phyloP scores from a whole-genome alignment of 768 basidiomycete species.

The Coprinopsis strossmayeri region DNA sequence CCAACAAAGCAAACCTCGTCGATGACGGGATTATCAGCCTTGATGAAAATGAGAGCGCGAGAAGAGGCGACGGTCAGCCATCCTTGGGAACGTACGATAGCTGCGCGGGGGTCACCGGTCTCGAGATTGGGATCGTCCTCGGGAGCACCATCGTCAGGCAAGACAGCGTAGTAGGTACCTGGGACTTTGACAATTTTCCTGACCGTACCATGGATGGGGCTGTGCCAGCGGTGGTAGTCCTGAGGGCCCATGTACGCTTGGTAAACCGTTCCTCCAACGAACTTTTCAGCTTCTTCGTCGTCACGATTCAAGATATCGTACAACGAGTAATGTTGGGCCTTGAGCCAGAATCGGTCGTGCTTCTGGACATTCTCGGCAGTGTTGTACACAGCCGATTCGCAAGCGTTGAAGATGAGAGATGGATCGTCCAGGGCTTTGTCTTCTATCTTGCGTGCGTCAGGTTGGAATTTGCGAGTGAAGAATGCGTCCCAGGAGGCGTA shows the following conservation, averaged over 20 bases:
- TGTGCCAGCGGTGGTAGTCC: slow-evolving; percentile 60
- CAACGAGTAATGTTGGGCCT: slow-evolving; percentile 56
- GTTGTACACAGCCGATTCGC: slow-evolving; percentile 48
- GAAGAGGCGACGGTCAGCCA: slow-evolving; percentile 41
- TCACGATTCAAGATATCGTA: slow-evolving; percentile 45
- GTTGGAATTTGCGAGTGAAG: slow-evolving; percentile 42
- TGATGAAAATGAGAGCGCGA: slow-evolving; percentile 49
- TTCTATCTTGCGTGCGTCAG: slow-evolving; percentile 28
- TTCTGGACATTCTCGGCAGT: slow-evolving; percentile 31
- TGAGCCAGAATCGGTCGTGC: slow-evolving; percentile 52
- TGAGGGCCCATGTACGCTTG: slow-evolving; percentile 52
- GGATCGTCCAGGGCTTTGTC: slow-evolving; percentile 26
- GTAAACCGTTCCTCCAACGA: slow-evolving; percentile 45
- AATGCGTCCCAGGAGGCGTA: slow-evolving; percentile 48
- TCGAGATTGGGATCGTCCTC: slow-evolving; percentile 16
- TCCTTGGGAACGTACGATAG: slow-evolving; percentile 8
- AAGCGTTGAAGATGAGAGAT: slow-evolving; percentile 38
- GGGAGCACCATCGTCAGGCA: slow-evolving; percentile 12
- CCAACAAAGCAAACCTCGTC: slow-evolving; percentile 53
- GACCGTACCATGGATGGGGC: slow-evolving; percentile 44
- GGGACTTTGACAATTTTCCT: slow-evolving; percentile 36
- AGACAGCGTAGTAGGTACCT: slow-evolving; percentile 42
- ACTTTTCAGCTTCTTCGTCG: slow-evolving; percentile 25
- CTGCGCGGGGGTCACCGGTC: slow-evolving; percentile 12
- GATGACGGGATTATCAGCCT: slow-evolving; percentile 43